Percentiles rank a stretch among this genome's conserved stretches.
phyloP scores from a whole-genome alignment of 768 basidiomycete genomes.

The Pseudohyphozyma bogoriensis region DNA sequence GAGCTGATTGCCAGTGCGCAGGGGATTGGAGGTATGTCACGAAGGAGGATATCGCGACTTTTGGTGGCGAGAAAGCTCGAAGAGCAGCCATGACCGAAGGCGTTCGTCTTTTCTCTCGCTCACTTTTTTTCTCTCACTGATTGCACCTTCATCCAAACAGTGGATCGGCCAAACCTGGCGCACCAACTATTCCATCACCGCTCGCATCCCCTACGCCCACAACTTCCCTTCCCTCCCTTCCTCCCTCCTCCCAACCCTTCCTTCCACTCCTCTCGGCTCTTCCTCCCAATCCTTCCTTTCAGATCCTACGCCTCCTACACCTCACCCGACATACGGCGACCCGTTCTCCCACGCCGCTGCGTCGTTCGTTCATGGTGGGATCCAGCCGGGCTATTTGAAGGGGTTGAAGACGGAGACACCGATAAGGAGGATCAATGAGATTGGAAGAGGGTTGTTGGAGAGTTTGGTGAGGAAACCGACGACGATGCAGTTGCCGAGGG shows the following conservation, averaged over 20 bases:
- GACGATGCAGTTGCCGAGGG: conserved; percentile 46
- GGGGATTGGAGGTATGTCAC: conserved; percentile 28
- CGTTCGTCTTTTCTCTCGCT: no score
- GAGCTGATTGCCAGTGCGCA: background rate
- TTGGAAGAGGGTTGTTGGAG: conserved; percentile 61
- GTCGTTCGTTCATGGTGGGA: conserved; percentile 88
- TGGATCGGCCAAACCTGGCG: conserved; percentile 47
- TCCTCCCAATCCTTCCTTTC: conserved; percentile 32
- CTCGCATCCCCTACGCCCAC: conserved; percentile 53
- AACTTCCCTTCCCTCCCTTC: background rate
- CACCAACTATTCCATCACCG: conserved; percentile 67
- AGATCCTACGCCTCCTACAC: conserved; percentile 40
- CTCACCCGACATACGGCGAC: conserved; percentile 44
- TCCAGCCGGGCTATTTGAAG: conserved; percentile 59
- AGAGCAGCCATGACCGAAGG: conserved; percentile 23
- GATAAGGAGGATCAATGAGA: conserved; percentile 58
- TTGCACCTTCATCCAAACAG: no score
- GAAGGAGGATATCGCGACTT: conserved; percentile 14
- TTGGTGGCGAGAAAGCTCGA: conserved; percentile 18
- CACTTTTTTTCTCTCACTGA: no score
- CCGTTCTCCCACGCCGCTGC: conserved; percentile 67
- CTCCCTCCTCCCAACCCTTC: conserved; percentile 58
- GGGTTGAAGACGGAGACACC: conserved; percentile 47
- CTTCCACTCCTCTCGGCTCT: conserved; percentile 40
- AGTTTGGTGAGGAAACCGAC: conserved; percentile 50